Evolutionary conservation across 345 rosid species (phyloP).

Genomic region (Psidium friedrichsthalianum): DNA sequence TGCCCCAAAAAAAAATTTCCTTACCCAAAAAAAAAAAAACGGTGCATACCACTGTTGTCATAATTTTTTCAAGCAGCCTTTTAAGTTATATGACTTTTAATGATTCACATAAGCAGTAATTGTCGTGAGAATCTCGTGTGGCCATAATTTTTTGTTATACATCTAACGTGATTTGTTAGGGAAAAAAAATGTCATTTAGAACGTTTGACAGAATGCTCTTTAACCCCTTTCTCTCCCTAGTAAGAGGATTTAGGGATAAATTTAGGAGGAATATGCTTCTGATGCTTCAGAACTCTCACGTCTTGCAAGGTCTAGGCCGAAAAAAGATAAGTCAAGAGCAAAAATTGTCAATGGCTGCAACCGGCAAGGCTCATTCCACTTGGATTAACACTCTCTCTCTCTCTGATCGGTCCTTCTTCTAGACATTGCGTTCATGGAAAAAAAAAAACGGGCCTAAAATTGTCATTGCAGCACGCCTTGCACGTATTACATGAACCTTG

Average conservation of each 20-base stretch:
- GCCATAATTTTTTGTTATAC: background rate
- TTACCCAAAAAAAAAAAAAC: too few relatives aligned
- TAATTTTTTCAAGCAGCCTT: background rate
- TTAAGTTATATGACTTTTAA: background rate
- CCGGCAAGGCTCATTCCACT: too few relatives aligned
- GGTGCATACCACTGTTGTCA: too few relatives aligned
- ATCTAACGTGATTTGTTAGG: accelerated
- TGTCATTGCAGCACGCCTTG: background rate
- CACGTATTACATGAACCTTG: background rate
- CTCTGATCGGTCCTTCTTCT: background rate
- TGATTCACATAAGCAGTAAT: background rate
- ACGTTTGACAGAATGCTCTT: accelerated
- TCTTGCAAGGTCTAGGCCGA: too few relatives aligned
- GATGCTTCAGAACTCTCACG: too few relatives aligned
- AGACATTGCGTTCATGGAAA: background rate
- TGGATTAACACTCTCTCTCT: too few relatives aligned
- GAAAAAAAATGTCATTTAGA: background rate
- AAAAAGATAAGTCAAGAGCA: background rate
- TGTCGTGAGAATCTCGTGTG: accelerated
- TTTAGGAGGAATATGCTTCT: background rate
- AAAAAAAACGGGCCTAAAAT: background rate
- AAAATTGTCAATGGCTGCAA: background rate
- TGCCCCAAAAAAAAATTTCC: too few relatives aligned
- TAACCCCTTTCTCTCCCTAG: background rate
- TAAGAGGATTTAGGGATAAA: background rate